These are phyloP conservation scores for Fusarium buxicola DNA, from an alignment of 2,329 filamentous ascomycete genomes.

Conservation along the genomic window DNA sequence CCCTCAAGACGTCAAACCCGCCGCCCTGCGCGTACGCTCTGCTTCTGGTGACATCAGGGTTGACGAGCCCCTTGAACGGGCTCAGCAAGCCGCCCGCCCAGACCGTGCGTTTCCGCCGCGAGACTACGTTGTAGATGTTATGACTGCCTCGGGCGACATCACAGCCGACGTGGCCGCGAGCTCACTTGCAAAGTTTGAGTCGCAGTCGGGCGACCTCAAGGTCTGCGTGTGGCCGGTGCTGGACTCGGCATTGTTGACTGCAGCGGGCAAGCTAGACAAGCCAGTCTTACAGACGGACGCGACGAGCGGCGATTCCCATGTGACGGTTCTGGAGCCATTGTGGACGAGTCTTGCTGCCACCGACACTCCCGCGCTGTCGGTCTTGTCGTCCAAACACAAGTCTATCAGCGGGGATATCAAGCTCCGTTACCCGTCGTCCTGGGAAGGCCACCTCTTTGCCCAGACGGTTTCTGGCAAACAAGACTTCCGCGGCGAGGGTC, in stretches of 20 bases:
- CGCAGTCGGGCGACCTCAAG: conserved; percentile 56
- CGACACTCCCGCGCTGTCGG: conserved; percentile 45
- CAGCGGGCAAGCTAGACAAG: conserved; percentile 24
- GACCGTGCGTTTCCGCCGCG: conserved; percentile 54
- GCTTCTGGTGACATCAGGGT: conserved; percentile 59
- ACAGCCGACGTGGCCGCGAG: conserved; percentile 55
- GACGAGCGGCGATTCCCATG: conserved; percentile 56
- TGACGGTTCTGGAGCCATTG: conserved; percentile 58
- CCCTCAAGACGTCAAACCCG: conserved; percentile 50
- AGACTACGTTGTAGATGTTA: conserved; percentile 59
- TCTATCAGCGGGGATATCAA: conserved; percentile 58
- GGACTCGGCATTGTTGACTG: conserved; percentile 38
- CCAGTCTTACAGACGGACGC: conserved; percentile 56
- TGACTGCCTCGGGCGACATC: conserved; percentile 60
- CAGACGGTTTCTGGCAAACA: conserved; percentile 56
- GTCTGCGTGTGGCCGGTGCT: conserved; percentile 59
- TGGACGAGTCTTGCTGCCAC: conserved; percentile 50
- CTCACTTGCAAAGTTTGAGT: conserved; percentile 50
- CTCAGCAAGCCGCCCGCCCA: conserved; percentile 30
- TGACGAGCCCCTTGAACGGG: conserved; percentile 53
- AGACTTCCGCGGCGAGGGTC: conserved; percentile 55
- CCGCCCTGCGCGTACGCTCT: conserved; percentile 56
- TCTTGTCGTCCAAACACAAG: conserved; percentile 56
- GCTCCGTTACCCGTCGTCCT: conserved; percentile 60
- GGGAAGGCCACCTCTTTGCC: conserved; percentile 60